Evolutionary conservation across 257 asterid species (phyloP), one percentile per base, ranked within the genome.

Genomic region (Fraxinus anomala): DNA sequence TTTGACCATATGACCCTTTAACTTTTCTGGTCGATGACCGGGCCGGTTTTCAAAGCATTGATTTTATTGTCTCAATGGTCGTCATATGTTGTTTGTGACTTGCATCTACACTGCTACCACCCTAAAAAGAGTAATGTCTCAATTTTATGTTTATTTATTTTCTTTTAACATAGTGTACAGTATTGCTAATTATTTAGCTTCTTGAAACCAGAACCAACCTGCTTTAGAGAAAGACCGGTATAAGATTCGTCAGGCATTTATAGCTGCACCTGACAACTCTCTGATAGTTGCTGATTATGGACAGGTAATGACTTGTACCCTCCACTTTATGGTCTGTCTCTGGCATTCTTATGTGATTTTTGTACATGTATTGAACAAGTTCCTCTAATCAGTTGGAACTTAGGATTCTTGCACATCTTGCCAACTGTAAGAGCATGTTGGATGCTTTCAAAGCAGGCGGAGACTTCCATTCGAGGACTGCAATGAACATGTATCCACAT

Each of bases 391-490:
- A 96, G 99, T 88, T 96, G 88, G 99, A 96, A 80, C 99, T 96
- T 81, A 87, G 99, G 91, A 93, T 96, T 85, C 98, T 96, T 86
- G 99, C 99, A 21, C 99, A 94, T 86, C 88, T 94, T 76, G 95
- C 99, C 68, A 85, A 91, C 84, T 96, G 99, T 84, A 77, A 88
- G 87, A 96, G 99, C 88, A 96, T 96, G 99, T 84, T 96, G 86
- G 82, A 86, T 73, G 99, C 99, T 81, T 96, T 96, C 78, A 81
- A 82, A 87, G 98, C 99, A 76, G 99, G 99, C 34, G 99, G 99
- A 70, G 99, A 96, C 82, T 96, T 96, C 86, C 99, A 96, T 80
- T 96, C 99, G 2, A 89, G 99, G 84, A 96, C 99, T 56, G 99
- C 99, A 21, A 91, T 96, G 98, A 96, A 93, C 79, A 96, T 96